A percentile compares a stretch with the other conserved stretches of the same genome.
phyloP scores from a whole-genome alignment of 352 stramenopile genomes.

The Pythium utonaiense region DNA sequence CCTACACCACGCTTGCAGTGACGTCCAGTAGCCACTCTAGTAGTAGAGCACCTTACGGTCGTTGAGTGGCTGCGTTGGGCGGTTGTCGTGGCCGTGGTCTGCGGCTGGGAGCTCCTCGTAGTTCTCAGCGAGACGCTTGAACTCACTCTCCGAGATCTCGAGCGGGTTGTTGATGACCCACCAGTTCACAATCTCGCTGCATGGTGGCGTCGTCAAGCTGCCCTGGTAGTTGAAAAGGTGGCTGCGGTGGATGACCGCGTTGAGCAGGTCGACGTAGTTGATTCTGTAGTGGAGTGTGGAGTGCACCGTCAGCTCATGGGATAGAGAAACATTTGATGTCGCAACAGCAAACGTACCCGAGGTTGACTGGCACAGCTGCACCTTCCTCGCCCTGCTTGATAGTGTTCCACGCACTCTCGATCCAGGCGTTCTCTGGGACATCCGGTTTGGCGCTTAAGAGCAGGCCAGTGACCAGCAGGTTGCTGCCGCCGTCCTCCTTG shows the following conservation, averaged over 20 bases:
- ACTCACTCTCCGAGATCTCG: conserved; percentile 36
- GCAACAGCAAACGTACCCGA: conserved; percentile 25
- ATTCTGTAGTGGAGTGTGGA: conserved; percentile 19
- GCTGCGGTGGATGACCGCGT: conserved; percentile 40
- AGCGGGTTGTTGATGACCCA: conserved; percentile 59
- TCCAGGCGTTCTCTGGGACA: conserved; percentile 36
- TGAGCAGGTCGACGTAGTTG: conserved; percentile 61
- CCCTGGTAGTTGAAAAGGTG: conserved; percentile 67
- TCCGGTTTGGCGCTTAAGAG: conserved; percentile 39
- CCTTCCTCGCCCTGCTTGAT: conserved; percentile 31
- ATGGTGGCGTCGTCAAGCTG: conserved; percentile 54
- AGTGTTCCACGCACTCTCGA: conserved; percentile 42
- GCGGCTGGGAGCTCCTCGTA: conserved; percentile 35
- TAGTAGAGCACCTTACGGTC: conserved; percentile 46
- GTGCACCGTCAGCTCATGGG: background rate
- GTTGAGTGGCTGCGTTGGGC: conserved; percentile 50
- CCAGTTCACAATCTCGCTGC: conserved; percentile 56
- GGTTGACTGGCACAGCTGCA: conserved; percentile 25
- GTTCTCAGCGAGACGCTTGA: conserved; percentile 28
- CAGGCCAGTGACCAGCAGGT: conserved; percentile 40
- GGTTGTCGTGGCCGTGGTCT: conserved; percentile 39
- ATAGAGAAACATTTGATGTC: no score
- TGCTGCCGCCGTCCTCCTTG: conserved; percentile 29
- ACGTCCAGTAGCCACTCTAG: conserved; percentile 17
- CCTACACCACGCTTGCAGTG: background rate